Percentiles rank a stretch among this genome's conserved stretches.
Evolutionary conservation across 2,329 filamentous ascomycete species (phyloP).

Genomic region (Hymenoscyphus fructigenus): DNA sequence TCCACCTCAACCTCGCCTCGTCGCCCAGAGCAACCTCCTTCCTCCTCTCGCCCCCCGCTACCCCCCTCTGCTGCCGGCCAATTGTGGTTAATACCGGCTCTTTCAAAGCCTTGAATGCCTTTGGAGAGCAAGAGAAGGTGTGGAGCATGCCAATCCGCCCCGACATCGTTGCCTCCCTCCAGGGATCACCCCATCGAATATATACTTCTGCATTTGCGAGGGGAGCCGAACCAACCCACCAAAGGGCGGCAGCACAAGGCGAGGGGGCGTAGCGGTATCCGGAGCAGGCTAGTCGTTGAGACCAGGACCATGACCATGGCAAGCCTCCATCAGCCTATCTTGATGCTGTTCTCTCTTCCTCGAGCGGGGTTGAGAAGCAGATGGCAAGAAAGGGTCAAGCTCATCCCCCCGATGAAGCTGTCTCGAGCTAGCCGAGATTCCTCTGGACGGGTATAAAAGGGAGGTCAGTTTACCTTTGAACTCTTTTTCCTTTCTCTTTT

Average conservation of each 20-base stretch:
- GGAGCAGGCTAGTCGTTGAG: constrained; percentile 24
- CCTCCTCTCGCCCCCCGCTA: constrained; percentile 11
- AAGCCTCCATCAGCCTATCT: constrained; percentile 34
- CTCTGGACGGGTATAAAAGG: constrained; percentile 64
- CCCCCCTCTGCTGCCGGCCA: background rate
- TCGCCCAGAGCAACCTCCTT: constrained; percentile 5
- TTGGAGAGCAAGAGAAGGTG: constrained; percentile 37
- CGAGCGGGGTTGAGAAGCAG: constrained; percentile 41
- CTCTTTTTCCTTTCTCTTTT: constrained; percentile 51
- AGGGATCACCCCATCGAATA: constrained; percentile 33
- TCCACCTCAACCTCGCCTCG: constrained; percentile 10
- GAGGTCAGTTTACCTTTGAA: constrained; percentile 47
- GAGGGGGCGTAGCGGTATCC: constrained; percentile 20
- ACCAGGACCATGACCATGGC: constrained; percentile 11
- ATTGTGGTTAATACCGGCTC: constrained; percentile 26
- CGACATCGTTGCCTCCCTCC: constrained; percentile 31
- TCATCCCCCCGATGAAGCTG: constrained; percentile 34
- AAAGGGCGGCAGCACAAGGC: constrained; percentile 33
- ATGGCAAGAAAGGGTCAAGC: constrained; percentile 36
- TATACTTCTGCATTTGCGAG: constrained; percentile 32
- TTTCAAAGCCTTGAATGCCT: constrained; percentile 34
- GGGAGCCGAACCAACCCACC: constrained; percentile 27
- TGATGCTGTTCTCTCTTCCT: constrained; percentile 28
- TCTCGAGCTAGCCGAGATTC: constrained; percentile 25
- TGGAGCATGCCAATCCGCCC: constrained; percentile 32